Evolutionary conservation across 2,329 filamentous ascomycete genomes (phyloP).

Genomic region (Karstenula rhodostoma): DNA sequence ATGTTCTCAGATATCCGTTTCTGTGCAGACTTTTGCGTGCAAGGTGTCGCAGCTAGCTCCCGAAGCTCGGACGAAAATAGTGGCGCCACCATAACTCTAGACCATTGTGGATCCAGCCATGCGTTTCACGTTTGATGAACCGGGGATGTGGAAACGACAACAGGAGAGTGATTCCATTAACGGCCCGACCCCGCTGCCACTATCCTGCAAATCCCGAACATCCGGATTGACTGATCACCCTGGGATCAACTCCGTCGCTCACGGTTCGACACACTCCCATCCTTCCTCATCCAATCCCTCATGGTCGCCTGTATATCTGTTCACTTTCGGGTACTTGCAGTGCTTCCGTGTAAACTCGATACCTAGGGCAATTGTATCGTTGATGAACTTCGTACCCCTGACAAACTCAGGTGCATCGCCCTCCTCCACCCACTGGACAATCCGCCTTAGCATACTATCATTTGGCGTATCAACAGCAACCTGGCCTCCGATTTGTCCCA

Average conservation of each 20-base stretch:
- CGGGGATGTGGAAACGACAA: constrained; percentile 2
- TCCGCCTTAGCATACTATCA: constrained; percentile 53
- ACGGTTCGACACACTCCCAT: constrained; percentile 26
- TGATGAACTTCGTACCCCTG: constrained; percentile 39
- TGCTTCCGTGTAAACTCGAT: constrained; percentile 57
- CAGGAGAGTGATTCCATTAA: neutral
- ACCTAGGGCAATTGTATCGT: constrained; percentile 51
- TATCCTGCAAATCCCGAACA: neutral
- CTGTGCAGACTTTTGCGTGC: neutral
- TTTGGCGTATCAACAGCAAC: constrained; percentile 29
- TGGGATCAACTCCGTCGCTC: neutral
- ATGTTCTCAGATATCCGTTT: neutral
- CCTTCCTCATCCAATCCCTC: constrained; percentile 25
- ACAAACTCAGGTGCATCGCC: constrained; percentile 49
- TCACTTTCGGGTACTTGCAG: constrained; percentile 48
- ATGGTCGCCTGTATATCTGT: constrained; percentile 26
- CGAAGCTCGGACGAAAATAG: constrained; percentile 1
- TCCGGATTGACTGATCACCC: neutral
- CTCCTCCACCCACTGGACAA: constrained; percentile 56
- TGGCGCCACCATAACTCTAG: constrained; percentile 13
- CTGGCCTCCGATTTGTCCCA: constrained; percentile 10
- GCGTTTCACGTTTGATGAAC: constrained; percentile 13
- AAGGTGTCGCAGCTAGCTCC: neutral
- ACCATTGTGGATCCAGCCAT: constrained; percentile 12
- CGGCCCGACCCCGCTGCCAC: neutral